Conservation (phyloP, 306 rosid genomes). For the Corylus americana region DNA sequence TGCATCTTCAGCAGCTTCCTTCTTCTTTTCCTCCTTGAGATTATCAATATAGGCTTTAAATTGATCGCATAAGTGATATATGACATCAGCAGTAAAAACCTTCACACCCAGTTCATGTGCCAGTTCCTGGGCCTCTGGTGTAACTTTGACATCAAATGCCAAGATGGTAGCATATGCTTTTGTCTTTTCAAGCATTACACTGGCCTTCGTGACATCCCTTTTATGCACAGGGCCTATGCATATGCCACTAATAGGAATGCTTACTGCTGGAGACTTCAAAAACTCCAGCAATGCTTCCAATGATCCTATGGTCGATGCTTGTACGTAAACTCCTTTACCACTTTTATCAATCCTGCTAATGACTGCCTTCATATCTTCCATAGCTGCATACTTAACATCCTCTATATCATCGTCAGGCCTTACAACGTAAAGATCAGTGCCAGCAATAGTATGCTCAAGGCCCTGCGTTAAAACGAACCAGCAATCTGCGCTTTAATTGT, state of each 20-base stretch:
- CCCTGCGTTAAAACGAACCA: constrained; percentile 50
- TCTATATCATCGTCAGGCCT: constrained; percentile 84
- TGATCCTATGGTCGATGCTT: constrained; percentile 94
- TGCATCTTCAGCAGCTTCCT: constrained; percentile 87
- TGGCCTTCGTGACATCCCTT: constrained; percentile 95
- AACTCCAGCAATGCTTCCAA: constrained; percentile 85
- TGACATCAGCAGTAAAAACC: constrained; percentile 82
- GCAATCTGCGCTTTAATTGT: neutral
- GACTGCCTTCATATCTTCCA: constrained; percentile 86
- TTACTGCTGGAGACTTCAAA: constrained; percentile 84
- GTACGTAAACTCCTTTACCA: constrained; percentile 98
- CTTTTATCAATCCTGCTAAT: constrained; percentile 85
- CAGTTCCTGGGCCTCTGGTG: constrained; percentile 87
- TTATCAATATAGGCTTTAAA: constrained; percentile 89
- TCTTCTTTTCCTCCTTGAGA: constrained; percentile 92
- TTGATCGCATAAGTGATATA: constrained; percentile 86
- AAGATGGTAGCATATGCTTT: constrained; percentile 75
- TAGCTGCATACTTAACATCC: constrained; percentile 58
- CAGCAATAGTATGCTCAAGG: constrained; percentile 96
- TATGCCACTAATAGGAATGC: constrained; percentile 90
- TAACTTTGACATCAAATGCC: constrained; percentile 98
- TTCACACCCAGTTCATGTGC: constrained; percentile 84
- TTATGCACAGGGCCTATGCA: constrained; percentile 95
- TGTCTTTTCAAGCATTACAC: constrained; percentile 95
- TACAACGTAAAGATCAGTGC: constrained; percentile 81